Conservation (phyloP, 768 basidiomycete genomes). For the Gloeostereum incarnatum region DNA sequence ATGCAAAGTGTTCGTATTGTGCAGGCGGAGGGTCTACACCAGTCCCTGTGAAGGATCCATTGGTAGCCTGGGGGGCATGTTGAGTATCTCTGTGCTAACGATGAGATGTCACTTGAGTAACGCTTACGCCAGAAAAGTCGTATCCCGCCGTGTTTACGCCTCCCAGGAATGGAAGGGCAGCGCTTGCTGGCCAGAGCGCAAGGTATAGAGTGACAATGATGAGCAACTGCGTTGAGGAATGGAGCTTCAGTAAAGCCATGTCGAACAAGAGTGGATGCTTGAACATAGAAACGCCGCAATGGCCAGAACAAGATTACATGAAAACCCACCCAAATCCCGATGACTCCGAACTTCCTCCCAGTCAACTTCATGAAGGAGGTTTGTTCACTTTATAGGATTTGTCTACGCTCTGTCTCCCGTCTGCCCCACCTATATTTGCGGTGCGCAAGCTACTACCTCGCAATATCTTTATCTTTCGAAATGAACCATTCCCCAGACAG, state of each 20-base stretch:
- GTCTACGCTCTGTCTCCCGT: neutral
- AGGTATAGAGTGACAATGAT: too few species aligned
- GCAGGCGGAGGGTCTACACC: slow-evolving; percentile 25
- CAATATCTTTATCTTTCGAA: neutral
- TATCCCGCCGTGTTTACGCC: slow-evolving; percentile 43
- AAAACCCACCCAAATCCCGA: too few species aligned
- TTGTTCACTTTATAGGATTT: neutral
- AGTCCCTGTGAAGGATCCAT: slow-evolving; percentile 34
- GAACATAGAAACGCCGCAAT: too few species aligned
- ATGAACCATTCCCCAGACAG: slow-evolving; percentile 12
- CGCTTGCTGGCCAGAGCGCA: too few species aligned
- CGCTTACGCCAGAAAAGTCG: slow-evolving; percentile 32
- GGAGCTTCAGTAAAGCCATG: too few species aligned
- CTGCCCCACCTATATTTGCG: slow-evolving; percentile 1
- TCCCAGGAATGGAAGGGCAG: slow-evolving; percentile 25
- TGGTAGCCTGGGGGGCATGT: slow-evolving; percentile 18
- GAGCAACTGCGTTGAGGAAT: too few species aligned
- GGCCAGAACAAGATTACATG: too few species aligned
- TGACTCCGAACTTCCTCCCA: too few species aligned
- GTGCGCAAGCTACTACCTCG: neutral
- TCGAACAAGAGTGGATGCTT: too few species aligned
- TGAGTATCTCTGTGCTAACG: slow-evolving; percentile 2
- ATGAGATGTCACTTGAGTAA: neutral
- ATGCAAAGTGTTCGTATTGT: slow-evolving; percentile 39
- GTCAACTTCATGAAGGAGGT: too few species aligned